These are phyloP conservation scores for Datisca glomerata DNA, from an alignment of 306 rosid species.

Conservation along the genomic window DNA sequence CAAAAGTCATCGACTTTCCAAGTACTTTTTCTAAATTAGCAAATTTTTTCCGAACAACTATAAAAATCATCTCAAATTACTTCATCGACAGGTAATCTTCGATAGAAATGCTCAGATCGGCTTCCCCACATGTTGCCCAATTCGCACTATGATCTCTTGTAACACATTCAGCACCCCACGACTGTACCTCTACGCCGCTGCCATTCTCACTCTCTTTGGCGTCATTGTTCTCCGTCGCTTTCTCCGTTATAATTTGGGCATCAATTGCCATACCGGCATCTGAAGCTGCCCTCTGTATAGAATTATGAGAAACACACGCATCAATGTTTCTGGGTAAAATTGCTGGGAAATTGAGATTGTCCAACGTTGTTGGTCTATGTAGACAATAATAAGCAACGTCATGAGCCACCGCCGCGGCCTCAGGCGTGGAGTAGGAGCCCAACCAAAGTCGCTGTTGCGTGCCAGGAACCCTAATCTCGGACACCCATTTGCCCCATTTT, in stretches of 20 bases:
- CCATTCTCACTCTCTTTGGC: too few species aligned
- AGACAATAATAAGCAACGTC: constrained; percentile 66
- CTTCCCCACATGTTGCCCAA: too few species aligned
- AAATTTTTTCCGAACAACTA: too few species aligned
- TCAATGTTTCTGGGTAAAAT: constrained; percentile 8
- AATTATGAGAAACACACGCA: constrained; percentile 33
- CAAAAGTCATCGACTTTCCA: too few species aligned
- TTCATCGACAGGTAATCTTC: too few species aligned
- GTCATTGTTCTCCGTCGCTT: neutral
- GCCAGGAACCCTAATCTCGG: constrained; percentile 84
- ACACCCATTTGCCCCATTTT: constrained; percentile 95
- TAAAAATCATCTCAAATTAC: too few species aligned
- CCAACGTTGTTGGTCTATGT: constrained; percentile 32
- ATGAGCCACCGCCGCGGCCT: constrained; percentile 81
- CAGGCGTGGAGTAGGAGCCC: constrained; percentile 53
- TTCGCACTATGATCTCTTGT: too few species aligned
- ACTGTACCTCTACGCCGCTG: too few species aligned
- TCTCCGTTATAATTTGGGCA: constrained; percentile 25
- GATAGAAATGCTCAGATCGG: too few species aligned
- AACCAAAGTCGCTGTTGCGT: constrained; percentile 60
- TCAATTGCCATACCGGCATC: constrained; percentile 79
- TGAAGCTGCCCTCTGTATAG: constrained; percentile 69
- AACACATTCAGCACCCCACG: too few species aligned
- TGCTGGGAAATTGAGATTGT: constrained; percentile 55
- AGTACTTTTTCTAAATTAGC: too few species aligned